Base-by-base conservation (phyloP, 768 basidiomycete species). In the Coprinopsis marcescibilis region DNA sequence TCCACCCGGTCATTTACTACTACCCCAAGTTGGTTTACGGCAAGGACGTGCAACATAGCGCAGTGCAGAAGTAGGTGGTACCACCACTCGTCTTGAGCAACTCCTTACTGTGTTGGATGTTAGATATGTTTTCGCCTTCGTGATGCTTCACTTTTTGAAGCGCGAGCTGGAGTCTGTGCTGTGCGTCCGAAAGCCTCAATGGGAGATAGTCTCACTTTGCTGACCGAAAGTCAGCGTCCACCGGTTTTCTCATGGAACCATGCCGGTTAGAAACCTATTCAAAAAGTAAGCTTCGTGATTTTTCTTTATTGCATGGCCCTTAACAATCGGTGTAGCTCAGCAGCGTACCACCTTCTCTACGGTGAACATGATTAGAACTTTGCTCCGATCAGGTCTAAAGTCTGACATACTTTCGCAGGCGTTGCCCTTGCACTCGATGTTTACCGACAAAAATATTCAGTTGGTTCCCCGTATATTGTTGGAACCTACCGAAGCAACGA, bases 181-280 rank as follows among this genome's bases (percentile, higher is more conserved):
- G 89, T 88, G 46, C 46, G 84, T 63, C n/a, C n/a, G n/a, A n/a
- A 2, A 21, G 12, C 13, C 3, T 34, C 13, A 34, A 21, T 35
- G 5, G 20, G 20, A 26, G 44, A 5, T 24, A 23, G 35, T 23
- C 19, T 4, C 23, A 49, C 15, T 39, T 56, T 10, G 42, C 19
- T 36, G 7, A 29, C 10, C 26, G 13, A 19, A 14, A 41, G 10
- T 7, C 42, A 90, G 88, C 58, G 80, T 99, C 1, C 96, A 99
- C 62, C 86, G 89, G 10, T 98, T 97, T 74, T 97, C 93, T 25
- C 81, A 92, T 65, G 87, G 82, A 1, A 96, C 95, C 0, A 95
- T 98, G 88, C 96, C 95, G 1, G 65, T 84, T 48, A 58, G 59
- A 49, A 89, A 90, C 60, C 76, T 98, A 27, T 83, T 95, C 71